A percentile compares a stretch with the other conserved stretches of the same genome.
Evolutionary conservation across 208 protist genomes (phyloP).

Genomic region (Wallacemonas rigidus): DNA sequence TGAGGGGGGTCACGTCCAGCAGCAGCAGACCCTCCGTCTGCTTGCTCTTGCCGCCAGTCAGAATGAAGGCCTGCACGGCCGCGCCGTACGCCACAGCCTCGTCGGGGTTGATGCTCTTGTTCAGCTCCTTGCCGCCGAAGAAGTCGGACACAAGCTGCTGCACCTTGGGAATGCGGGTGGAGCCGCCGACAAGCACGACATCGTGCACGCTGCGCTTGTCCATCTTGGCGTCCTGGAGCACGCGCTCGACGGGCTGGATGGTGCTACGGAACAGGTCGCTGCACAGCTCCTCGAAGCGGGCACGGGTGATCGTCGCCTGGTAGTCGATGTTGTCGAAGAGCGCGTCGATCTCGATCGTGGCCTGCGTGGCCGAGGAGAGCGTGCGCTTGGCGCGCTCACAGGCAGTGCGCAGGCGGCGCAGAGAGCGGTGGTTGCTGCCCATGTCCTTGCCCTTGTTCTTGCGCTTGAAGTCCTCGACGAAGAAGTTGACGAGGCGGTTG

Average conservation of each 20-base stretch:
- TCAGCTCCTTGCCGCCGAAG: constrained; percentile 86
- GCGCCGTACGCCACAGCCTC: constrained; percentile 99
- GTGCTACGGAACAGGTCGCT: constrained; percentile 72
- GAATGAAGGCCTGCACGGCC: constrained; percentile 98
- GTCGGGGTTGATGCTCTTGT: constrained; percentile 94
- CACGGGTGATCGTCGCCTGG: constrained; percentile 95
- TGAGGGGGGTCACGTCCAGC: constrained; percentile 95
- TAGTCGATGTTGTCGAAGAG: constrained; percentile 94
- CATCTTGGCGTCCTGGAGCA: constrained; percentile 90
- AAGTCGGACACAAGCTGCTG: constrained; percentile 75
- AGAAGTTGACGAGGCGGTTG: constrained; percentile 94
- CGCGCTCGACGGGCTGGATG: constrained; percentile 79
- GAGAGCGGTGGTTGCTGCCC: constrained; percentile 28
- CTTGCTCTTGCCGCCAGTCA: constrained; percentile 76
- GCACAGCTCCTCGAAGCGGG: constrained; percentile 97
- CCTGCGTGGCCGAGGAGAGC: constrained; percentile 90
- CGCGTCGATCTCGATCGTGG: constrained; percentile 96
- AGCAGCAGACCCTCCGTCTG: constrained; percentile 95
- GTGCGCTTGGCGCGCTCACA: constrained; percentile 97
- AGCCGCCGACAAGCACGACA: constrained; percentile 95
- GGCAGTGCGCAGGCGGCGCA: constrained; percentile 58
- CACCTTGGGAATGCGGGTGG: constrained; percentile 97
- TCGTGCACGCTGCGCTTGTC: constrained; percentile 80
- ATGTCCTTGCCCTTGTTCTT: constrained; percentile 87
- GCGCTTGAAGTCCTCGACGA: constrained; percentile 89